Base-by-base conservation (phyloP, 2,329 filamentous ascomycete genomes). In the Colletotrichum sidae region DNA sequence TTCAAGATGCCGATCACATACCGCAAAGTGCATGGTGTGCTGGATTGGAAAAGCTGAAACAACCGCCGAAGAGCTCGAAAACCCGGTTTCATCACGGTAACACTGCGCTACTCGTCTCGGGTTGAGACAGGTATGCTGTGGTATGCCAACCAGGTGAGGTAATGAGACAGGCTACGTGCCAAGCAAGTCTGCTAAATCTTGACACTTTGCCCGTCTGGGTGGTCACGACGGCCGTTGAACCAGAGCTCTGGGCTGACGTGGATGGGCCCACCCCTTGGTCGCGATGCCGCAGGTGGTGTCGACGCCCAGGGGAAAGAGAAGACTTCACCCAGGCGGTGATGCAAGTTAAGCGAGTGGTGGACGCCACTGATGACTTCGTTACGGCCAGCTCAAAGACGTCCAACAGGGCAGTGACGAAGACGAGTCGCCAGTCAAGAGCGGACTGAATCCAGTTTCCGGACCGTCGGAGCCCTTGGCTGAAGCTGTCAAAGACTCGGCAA, bases 161-260 rank as follows among this genome's bases (percentile, higher is more conserved):
- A 11, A 50, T 56, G 38, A 42, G 42, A 33, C 34, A 45, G 34
- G 37, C 52, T 52, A 34, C 37, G 53, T 17, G 34, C 15, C 41
- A 8, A 9, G 25, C 11, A 34, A 15, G 42, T 33, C n/a, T n/a
- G 13, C 69, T 62, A 64, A 70, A 70, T 25, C 69, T 63, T 41
- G 69, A 46, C n/a, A 57, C 55, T 59, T 72, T 72, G 45, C 70
- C 72, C 11, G 72, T 67, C 55, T 72, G 73, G 25, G 71, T 70
- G n/a, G 70, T 74, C 52, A 75, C 66, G 65, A 72, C 60, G 17
- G 69, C 72, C 35, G 71, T 72, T 44, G 73, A 67, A 35, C 72
- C 67, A 38, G 74, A 67, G 45, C 62, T n/a, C 33, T 55, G 60
- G 13, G 68, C 65, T 67, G 70, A 52, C 45, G 53, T 49, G 37